Evolutionary conservation across 106 monocot species (phyloP).

Genomic region (Amphibolis antarctica): DNA sequence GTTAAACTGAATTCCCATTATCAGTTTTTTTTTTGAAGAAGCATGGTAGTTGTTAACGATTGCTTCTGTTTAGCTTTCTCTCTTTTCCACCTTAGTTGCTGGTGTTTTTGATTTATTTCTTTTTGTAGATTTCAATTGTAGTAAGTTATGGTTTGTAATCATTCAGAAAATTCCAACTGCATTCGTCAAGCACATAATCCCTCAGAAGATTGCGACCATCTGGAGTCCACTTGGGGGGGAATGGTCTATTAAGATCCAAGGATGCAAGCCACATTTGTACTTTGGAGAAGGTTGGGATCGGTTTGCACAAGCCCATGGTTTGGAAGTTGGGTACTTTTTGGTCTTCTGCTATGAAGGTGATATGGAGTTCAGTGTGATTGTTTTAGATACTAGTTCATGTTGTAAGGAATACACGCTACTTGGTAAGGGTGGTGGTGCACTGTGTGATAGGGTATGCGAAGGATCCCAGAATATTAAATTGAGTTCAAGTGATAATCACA

Average conservation of each 20-base stretch:
- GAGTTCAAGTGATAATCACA: too few relatives aligned
- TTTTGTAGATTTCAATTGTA: too few relatives aligned
- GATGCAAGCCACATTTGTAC: constrained; percentile 3
- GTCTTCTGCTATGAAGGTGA: constrained; percentile 25
- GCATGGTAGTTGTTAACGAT: background rate
- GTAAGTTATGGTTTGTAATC: too few relatives aligned
- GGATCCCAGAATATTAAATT: background rate
- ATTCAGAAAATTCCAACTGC: constrained; percentile 5
- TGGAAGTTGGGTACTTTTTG: constrained; percentile 18
- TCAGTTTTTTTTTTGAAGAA: background rate
- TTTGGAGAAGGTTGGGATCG: constrained; percentile 25
- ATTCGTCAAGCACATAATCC: constrained; percentile 6
- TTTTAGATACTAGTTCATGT: constrained; percentile 20
- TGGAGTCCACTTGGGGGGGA: constrained; percentile 15
- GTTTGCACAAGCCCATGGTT: constrained; percentile 12
- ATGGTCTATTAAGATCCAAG: constrained; percentile 15
- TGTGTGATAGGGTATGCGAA: background rate
- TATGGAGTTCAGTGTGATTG: too few relatives aligned
- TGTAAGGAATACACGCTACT: constrained; percentile 11
- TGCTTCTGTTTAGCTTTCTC: background rate
- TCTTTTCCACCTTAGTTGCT: background rate
- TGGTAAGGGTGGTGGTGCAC: background rate
- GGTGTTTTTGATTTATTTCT: background rate
- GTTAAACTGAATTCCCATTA: background rate
- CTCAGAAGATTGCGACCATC: constrained; percentile 9